phyloP scores from a whole-genome alignment of 306 rosid genomes.

The barrel medic (Medicago truncatula) region DNA sequence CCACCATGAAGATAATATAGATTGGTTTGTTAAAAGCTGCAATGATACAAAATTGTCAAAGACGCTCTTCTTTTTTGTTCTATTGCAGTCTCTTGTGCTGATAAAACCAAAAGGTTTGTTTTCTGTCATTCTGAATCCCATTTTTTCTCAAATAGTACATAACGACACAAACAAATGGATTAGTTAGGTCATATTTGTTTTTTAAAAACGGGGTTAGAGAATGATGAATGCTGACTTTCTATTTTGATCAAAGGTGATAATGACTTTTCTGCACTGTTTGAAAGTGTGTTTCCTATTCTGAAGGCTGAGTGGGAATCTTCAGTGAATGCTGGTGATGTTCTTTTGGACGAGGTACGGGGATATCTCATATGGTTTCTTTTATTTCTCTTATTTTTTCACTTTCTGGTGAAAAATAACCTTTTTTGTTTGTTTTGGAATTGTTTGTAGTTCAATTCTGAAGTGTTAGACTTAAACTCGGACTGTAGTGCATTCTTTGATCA shows the following conservation, averaged over 20 bases:
- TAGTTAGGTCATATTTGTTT: slow-evolving; percentile 1
- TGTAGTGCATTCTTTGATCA: slow-evolving; percentile 62
- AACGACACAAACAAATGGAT: neutral
- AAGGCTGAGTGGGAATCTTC: slow-evolving; percentile 76
- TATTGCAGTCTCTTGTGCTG: slow-evolving; percentile 62
- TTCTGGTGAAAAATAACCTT: slow-evolving; percentile 15
- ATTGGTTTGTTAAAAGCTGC: slow-evolving; percentile 65
- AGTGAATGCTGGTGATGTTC: slow-evolving; percentile 52
- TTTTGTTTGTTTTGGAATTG: slow-evolving; percentile 25
- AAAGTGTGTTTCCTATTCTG: slow-evolving; percentile 59
- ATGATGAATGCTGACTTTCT: slow-evolving; percentile 35
- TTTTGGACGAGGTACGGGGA: slow-evolving; percentile 62
- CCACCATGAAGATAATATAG: slow-evolving; percentile 56
- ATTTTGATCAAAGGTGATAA: slow-evolving; percentile 50
- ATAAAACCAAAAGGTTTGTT: slow-evolving; percentile 53
- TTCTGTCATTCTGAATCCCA: slow-evolving; percentile 26
- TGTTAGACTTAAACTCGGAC: slow-evolving; percentile 68
- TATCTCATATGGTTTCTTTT: slow-evolving; percentile 13
- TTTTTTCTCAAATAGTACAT: slow-evolving; percentile 17
- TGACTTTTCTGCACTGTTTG: slow-evolving; percentile 53
- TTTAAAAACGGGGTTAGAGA: neutral
- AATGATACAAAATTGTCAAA: slow-evolving; percentile 66
- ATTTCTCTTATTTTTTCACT: slow-evolving; percentile 4
- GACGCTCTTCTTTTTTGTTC: slow-evolving; percentile 65
- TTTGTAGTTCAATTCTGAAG: slow-evolving; percentile 67